phyloP scores from a whole-genome alignment of 2,329 filamentous ascomycete species.

The Samsoniella hepiali region DNA sequence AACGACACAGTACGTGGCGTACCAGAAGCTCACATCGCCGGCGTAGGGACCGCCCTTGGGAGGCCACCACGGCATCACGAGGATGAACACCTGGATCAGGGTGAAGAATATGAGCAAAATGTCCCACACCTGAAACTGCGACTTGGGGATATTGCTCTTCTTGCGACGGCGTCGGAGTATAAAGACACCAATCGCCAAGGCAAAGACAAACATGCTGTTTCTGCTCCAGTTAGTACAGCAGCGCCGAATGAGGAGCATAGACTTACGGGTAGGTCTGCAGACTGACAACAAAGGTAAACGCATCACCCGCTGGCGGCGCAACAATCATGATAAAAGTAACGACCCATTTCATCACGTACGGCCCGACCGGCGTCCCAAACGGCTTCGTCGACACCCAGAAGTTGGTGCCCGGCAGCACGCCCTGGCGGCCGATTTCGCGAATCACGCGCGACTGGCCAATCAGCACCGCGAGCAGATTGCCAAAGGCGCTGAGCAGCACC shows the following conservation, averaged over 20 bases:
- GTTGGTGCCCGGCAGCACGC: slow-evolving; percentile 55
- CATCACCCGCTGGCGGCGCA: slow-evolving; percentile 59
- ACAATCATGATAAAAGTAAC: slow-evolving; percentile 59
- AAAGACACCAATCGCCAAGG: slow-evolving; percentile 55
- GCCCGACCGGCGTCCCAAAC: slow-evolving; percentile 60
- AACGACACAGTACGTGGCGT: slow-evolving; percentile 64
- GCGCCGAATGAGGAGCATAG: background rate
- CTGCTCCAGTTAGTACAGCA: background rate
- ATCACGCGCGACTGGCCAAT: slow-evolving; percentile 55
- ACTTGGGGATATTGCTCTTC: slow-evolving; percentile 43
- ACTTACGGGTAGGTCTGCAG: slow-evolving; percentile 53
- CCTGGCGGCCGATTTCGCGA: slow-evolving; percentile 59
- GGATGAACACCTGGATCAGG: slow-evolving; percentile 56
- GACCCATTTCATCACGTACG: slow-evolving; percentile 55
- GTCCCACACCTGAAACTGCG: slow-evolving; percentile 59
- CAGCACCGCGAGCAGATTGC: slow-evolving; percentile 55
- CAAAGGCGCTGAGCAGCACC: slow-evolving; percentile 55
- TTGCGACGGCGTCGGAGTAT: slow-evolving; percentile 54
- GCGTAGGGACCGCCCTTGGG: slow-evolving; percentile 56
- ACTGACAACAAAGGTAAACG: slow-evolving; percentile 62
- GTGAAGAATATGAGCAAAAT: slow-evolving; percentile 57
- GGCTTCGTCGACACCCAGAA: slow-evolving; percentile 63
- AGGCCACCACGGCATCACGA: slow-evolving; percentile 71
- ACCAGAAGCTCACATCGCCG: slow-evolving; percentile 71
- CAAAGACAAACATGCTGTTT: slow-evolving; percentile 53